Conservation (phyloP, 2,329 filamentous ascomycete species). For the Teratosphaeria nubilosa region DNA sequence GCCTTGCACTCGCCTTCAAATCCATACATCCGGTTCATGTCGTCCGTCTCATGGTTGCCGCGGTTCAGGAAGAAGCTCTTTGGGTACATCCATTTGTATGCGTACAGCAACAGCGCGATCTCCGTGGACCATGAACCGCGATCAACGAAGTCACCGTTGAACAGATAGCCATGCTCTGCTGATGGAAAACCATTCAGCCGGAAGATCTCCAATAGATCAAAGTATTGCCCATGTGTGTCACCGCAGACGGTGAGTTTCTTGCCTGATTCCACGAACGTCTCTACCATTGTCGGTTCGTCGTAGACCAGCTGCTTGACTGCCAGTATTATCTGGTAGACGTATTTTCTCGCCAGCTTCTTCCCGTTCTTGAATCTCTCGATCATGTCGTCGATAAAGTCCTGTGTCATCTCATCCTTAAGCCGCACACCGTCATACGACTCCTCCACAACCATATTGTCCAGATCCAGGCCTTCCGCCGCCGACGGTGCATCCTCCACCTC, state of each 20-base stretch:
- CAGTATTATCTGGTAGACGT: constrained; percentile 91
- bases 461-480: constrained; percentile 78
- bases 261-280: constrained; percentile 69
- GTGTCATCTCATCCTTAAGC: constrained; percentile 75
- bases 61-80: constrained; percentile 83
- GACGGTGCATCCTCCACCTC: constrained; percentile 88
- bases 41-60: constrained; percentile 87
- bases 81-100: constrained; percentile 92
- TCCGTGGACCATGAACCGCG: constrained; percentile 97
- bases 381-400: constrained; percentile 97
- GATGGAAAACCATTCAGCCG: constrained; percentile 74
- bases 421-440: constrained; percentile 73
- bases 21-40: constrained; percentile 96
- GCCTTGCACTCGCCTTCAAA: constrained; percentile 98
- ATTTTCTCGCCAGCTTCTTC: constrained; percentile 92
- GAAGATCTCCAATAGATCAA: constrained; percentile 95
- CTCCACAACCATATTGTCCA: constrained; percentile 78
- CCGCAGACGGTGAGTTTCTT: constrained; percentile 86
- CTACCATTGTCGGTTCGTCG: constrained; percentile 93
- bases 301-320: constrained; percentile 83
- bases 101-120: constrained; percentile 84
- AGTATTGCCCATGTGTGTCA: constrained; percentile 97
- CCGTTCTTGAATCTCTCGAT: constrained; percentile 89
- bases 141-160: constrained; percentile 98
- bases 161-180: constrained; percentile 85